These are phyloP conservation scores for Lunularia cruciata DNA, from an alignment of 225 moss, liverwort and hornwort species.

Conservation along the genomic window DNA sequence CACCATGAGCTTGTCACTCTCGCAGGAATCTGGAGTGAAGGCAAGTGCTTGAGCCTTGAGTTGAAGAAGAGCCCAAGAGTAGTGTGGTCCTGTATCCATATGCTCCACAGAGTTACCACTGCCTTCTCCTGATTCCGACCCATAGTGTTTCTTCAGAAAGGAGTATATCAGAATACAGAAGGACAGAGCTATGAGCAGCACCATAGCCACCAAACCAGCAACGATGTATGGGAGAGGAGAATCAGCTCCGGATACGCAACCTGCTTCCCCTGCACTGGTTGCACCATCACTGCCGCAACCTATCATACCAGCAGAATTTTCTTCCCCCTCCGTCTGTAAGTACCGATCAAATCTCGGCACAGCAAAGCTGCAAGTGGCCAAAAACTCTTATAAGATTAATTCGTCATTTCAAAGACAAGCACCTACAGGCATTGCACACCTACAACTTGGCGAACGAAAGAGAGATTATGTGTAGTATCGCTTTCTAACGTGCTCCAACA, in stretches of 20 bases:
- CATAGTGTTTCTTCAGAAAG: slow-evolving; percentile 2
- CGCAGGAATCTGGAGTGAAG: not conserved
- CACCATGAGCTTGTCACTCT: slow-evolving; percentile 17
- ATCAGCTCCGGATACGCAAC: slow-evolving; percentile 1
- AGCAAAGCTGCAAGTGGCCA: not conserved
- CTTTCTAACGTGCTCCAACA: not conserved
- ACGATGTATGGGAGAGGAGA: slow-evolving; percentile 18
- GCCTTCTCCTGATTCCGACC: not conserved
- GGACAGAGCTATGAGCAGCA: slow-evolving; percentile 10
- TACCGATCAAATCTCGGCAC: slow-evolving; percentile 17
- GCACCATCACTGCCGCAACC: slow-evolving; percentile 18
- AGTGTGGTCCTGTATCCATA: not conserved
- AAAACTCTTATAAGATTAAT: not conserved
- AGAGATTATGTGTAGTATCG: not conserved
- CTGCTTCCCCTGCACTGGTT: not conserved
- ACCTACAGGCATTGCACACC: not conserved
- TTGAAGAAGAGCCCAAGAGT: slow-evolving; percentile 3
- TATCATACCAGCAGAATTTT: not conserved
- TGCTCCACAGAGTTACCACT: not conserved
- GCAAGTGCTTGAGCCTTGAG: not conserved
- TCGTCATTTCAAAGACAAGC: not conserved
- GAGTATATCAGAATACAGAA: slow-evolving; percentile 10
- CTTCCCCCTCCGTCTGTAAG: slow-evolving; percentile 14
- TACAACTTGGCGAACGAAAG: not conserved
- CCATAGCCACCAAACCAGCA: slow-evolving; percentile 18